Conservation (phyloP, 805 yeast genomes). For the Candida verbasci region DNA sequence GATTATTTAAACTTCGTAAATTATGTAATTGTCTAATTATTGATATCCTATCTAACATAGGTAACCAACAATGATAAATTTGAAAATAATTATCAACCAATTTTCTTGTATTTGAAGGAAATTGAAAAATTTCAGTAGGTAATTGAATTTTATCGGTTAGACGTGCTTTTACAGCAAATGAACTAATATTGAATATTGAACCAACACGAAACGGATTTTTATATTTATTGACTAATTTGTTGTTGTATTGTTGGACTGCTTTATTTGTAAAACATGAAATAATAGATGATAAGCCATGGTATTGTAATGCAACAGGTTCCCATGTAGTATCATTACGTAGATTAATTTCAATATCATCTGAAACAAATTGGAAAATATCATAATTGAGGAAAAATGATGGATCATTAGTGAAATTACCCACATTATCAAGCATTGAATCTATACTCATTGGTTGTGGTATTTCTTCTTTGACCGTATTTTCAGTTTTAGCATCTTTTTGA, state of each 20-base stretch:
- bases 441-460: neutral
- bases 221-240: constrained; percentile 6
- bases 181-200: constrained; percentile 18
- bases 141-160: constrained; percentile 10
- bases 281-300: constrained; percentile 16
- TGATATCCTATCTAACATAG: constrained; percentile 17
- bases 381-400: constrained; percentile 14
- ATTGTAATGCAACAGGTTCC: constrained; percentile 18
- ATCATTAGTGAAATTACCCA: constrained; percentile 10
- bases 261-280: constrained; percentile 17
- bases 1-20: constrained; percentile 1
- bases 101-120: constrained; percentile 12
- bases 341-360: constrained; percentile 12
- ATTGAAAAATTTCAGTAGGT: constrained; percentile 16
- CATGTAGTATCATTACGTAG: constrained; percentile 6
- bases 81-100: constrained; percentile 16
- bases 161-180: constrained; percentile 11
- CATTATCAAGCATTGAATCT: neutral
- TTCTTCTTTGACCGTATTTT: neutral
- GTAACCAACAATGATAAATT: constrained; percentile 18
- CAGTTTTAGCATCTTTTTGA: constrained; percentile 2
- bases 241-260: constrained; percentile 15
- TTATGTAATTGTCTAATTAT: constrained; percentile 15
- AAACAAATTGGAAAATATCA: constrained; percentile 15
- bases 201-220: constrained; percentile 22